Conservation (phyloP, 176 grass and related monocot species). For the Typha latifolia region DNA sequence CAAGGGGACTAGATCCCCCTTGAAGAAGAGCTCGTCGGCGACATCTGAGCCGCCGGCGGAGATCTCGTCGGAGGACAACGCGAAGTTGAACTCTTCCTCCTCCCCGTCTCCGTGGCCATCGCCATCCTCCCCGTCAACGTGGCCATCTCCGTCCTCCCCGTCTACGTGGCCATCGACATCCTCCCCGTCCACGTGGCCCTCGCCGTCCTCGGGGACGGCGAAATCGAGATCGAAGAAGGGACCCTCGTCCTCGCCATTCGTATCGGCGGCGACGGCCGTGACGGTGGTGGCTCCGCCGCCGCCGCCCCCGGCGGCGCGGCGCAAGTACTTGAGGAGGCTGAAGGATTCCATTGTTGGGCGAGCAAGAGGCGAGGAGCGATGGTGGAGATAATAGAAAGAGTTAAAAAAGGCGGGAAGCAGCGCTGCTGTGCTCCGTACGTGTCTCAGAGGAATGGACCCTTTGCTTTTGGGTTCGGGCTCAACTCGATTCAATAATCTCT, state of each 20-base stretch:
- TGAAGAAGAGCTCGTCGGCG: slow-evolving; percentile 24
- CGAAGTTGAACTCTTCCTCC: slow-evolving; percentile 43
- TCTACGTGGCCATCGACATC: too few species aligned
- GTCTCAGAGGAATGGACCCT: too few species aligned
- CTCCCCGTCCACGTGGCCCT: too few species aligned
- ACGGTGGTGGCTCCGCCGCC: slow-evolving; percentile 19
- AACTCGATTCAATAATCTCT: too few species aligned
- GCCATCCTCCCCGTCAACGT: too few species aligned
- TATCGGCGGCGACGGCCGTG: slow-evolving; percentile 16
- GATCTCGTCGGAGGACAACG: slow-evolving; percentile 30
- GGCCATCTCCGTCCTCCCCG: too few species aligned
- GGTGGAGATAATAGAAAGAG: too few species aligned
- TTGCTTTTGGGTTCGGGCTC: too few species aligned
- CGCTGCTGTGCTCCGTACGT: too few species aligned
- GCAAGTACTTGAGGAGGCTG: slow-evolving; percentile 82
- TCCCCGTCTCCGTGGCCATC: too few species aligned
- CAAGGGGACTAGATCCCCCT: slow-evolving; percentile 9
- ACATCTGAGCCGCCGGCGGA: background rate
- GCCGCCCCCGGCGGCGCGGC: slow-evolving; percentile 25
- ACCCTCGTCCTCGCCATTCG: slow-evolving; percentile 53
- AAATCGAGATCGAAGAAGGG: slow-evolving; percentile 99
- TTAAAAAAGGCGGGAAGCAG: too few species aligned
- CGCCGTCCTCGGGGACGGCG: slow-evolving; percentile 15
- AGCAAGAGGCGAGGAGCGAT: background rate
- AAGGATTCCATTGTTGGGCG: slow-evolving; percentile 68